Conservation (phyloP, 2,329 filamentous ascomycete genomes). For the Alternaria hordeiaustralica region DNA sequence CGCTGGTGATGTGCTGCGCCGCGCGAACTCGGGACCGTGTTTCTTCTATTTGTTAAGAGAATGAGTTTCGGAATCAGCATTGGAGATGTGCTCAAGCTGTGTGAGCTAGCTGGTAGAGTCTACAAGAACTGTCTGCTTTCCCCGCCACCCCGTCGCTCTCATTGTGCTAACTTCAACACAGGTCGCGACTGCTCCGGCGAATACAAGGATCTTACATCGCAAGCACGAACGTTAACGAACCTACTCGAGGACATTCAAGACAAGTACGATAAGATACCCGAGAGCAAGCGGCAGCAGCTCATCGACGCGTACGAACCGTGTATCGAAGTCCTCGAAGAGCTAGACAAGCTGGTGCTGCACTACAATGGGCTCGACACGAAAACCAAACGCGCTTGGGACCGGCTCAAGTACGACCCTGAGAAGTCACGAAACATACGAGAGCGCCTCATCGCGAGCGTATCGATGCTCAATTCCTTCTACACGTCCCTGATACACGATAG, state of each 20-base stretch:
- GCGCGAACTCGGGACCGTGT: not conserved
- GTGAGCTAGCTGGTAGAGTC: conserved; percentile 29
- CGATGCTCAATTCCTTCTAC: conserved; percentile 38
- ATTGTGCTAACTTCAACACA: conserved; percentile 7
- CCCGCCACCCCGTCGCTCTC: too few species aligned
- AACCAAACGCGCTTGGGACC: conserved; percentile 39
- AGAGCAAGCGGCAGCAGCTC: conserved; percentile 27
- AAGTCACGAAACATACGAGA: conserved; percentile 27
- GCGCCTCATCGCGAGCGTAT: conserved; percentile 31
- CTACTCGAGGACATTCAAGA: conserved; percentile 38
- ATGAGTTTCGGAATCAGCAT: conserved; percentile 39
- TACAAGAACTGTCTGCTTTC: conserved; percentile 34
- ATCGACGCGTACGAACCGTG: conserved; percentile 31
- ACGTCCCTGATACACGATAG: conserved; percentile 36
- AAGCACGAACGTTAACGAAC: conserved; percentile 36
- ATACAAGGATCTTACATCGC: conserved; percentile 34
- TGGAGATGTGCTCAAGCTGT: conserved; percentile 36
- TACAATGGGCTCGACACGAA: conserved; percentile 41
- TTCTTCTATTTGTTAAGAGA: not conserved
- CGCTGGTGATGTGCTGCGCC: not conserved
- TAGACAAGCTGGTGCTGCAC: conserved; percentile 32
- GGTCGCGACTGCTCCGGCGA: conserved; percentile 40
- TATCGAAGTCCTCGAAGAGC: conserved; percentile 34
- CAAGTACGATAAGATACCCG: conserved; percentile 33
- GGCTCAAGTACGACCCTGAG: conserved; percentile 38